Percentiles rank a stretch among this genome's conserved stretches.
These are phyloP conservation scores for Neofusicoccum sp. DNA, from an alignment of 2,329 filamentous ascomycete species.

Conservation along the genomic window DNA sequence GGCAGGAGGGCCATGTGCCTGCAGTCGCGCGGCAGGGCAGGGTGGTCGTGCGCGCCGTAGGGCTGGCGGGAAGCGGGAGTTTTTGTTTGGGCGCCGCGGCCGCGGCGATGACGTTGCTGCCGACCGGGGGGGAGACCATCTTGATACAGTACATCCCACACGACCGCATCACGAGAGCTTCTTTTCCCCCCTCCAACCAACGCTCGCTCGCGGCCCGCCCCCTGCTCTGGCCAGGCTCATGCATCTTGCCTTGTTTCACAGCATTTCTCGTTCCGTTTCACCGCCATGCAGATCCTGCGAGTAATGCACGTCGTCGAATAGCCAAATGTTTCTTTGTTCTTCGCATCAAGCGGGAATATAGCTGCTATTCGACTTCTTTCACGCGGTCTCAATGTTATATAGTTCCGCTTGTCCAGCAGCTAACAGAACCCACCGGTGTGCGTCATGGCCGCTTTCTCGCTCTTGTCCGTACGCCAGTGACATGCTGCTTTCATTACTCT, in stretches of 20 bases:
- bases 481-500: constrained; percentile 16
- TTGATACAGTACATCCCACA: too few species aligned
- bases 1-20: not conserved
- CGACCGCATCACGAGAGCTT: not conserved
- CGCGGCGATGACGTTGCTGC: too few species aligned
- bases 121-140: too few species aligned
- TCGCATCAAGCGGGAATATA: not conserved
- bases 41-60: not conserved
- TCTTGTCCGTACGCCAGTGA: not conserved
- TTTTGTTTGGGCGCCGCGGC: too few species aligned
- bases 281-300: not conserved
- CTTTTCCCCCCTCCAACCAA: not conserved
- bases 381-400: not conserved
- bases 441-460: not conserved
- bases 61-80: not conserved
- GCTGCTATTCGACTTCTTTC: not conserved
- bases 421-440: not conserved
- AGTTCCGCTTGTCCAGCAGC: not conserved
- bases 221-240: not conserved
- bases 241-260: not conserved
- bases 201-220: not conserved
- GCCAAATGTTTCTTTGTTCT: not conserved
- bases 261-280: constrained; percentile 2
- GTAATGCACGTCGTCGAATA: not conserved
- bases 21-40: not conserved